Base-by-base conservation (phyloP, 208 protist species). In the Leishmania amazonensis region DNA sequence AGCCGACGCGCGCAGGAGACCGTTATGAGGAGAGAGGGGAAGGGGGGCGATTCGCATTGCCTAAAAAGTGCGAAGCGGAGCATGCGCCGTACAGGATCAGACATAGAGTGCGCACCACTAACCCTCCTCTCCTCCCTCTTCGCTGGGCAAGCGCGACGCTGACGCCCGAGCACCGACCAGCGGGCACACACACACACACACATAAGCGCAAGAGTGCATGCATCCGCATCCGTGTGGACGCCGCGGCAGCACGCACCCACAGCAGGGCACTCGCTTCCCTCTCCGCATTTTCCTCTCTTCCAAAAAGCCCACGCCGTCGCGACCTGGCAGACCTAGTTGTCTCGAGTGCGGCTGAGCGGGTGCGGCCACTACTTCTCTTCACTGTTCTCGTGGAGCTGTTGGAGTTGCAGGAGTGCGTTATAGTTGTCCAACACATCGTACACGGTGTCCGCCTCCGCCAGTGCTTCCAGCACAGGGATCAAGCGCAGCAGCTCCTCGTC, bases 401-500 rank as follows among this genome's bases (percentile, higher is more conserved):
- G 86, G 2, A 94, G 81, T 67, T 94, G 93, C 77, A 95, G 70
- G 38, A 95, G 74, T 3, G 94, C 91, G 77, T 95, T 97, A 82
- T 96, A 96, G 83, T 95, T 88, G 74, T 97, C 92, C 21, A 97
- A 78, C 17, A 96, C 92, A 76, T 92, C 88, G 81, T 96, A 96
- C 35, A 98, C 94, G 13, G 85, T 91, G 75, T 81, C 68, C 64
- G 90, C 90, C 78, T 92, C 80, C 42, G 94, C 92, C 35, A 98
- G 80, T 15, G 86, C 87, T 86, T 93, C 85, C 21, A 98, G 81
- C 57, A 98, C 82, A 2, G 91, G 93, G 68, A 97, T 94, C 7
- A 98, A 80, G 11, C 85, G 87, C 47, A 87, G 73, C 62, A 97
- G 83, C 80, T 96, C 94, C 11, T 84, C 71, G 76, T 97, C 96